Evolutionary conservation across 148 eudicot genomes (phyloP), one percentile per base, ranked within the genome.

Genomic region (Amaranthus hypochondriacus): DNA sequence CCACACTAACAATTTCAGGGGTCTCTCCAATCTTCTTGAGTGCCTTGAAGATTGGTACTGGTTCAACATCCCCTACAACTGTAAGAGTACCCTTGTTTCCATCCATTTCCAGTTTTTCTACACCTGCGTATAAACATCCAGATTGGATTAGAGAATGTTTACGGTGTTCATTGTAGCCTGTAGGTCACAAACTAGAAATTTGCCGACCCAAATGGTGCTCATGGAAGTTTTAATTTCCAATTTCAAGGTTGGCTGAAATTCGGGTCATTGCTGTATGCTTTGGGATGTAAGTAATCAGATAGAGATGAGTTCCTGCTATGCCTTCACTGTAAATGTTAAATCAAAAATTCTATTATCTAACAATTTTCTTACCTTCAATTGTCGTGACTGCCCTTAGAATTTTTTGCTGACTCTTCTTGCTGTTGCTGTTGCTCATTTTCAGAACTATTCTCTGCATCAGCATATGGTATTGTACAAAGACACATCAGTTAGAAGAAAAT

Each of bases 51-150:
- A 83, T 71, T 12, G 83, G 81, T 13, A 77, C 74, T 43, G 86
- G 86, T 71, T 74, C 86, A 21, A 77, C 81, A 68, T 77, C 83
- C 47, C 86, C 86, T 5, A 74, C 70, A 28, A 83, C 83, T n/a
- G 81, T 83, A 15, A 83, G 73, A 4, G 71, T 78, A 48, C 75
- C 62, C 49, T 79, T 79, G 4, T 14, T 66, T 14, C 43, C 71
- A 56, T 74, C 78, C 47, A 79, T 74, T 56, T 79, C 82, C 71
- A 79, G 71, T 55, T 79, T 74, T 9, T 70, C 78, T 15, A 79
- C 69, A 58, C 82, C 78, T 74, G 74, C 49, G 54, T 55, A 43
- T 59, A 21, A 52, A 43, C 39, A 28, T 28, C 39, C 39, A 28
- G 39, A 28, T 28, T 28, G 39, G 39, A 28, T 28, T 28, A 28